phyloP scores from a whole-genome alignment of 1,139 yeast genomes.

The Blastobotrys illinoisensis region DNA sequence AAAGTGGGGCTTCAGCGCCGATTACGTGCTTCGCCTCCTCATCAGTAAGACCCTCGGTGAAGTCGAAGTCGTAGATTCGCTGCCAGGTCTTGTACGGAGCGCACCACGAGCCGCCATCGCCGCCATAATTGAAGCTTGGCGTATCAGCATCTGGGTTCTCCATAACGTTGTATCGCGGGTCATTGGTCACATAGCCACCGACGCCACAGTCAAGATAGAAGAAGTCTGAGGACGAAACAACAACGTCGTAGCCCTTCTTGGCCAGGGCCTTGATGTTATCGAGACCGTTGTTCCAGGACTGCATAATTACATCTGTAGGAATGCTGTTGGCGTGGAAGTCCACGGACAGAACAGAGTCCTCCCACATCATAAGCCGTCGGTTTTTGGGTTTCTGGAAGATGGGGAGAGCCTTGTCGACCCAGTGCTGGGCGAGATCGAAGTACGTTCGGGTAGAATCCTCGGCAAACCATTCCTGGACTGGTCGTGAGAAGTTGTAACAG shows the following conservation, averaged over 20 bases:
- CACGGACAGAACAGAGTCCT: slow-evolving; percentile 37
- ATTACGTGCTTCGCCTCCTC: slow-evolving; percentile 35
- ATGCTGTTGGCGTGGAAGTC: slow-evolving; percentile 23
- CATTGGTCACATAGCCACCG: slow-evolving; percentile 42
- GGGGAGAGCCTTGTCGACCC: slow-evolving; percentile 40
- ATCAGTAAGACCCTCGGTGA: slow-evolving; percentile 36
- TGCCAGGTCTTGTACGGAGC: slow-evolving; percentile 49
- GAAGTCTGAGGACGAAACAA: slow-evolving; percentile 39
- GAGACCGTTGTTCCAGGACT: slow-evolving; percentile 38
- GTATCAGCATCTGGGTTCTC: slow-evolving; percentile 25
- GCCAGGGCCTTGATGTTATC: slow-evolving; percentile 35
- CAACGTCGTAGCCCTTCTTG: slow-evolving; percentile 40
- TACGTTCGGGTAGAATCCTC: slow-evolving; percentile 30
- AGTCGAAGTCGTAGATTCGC: slow-evolving; percentile 41
- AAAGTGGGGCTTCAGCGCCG: slow-evolving; percentile 45
- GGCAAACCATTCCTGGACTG: slow-evolving; percentile 32
- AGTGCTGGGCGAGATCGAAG: slow-evolving; percentile 37
- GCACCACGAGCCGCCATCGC: slow-evolving; percentile 46
- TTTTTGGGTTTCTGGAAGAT: slow-evolving; percentile 31
- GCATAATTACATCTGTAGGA: slow-evolving; percentile 36
- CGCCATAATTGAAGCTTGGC: slow-evolving; percentile 33
- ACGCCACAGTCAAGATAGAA: slow-evolving; percentile 46
- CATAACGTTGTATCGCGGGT: slow-evolving; percentile 33
- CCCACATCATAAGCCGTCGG: slow-evolving; percentile 43
- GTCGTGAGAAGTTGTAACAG: slow-evolving; percentile 38